A percentile compares a stretch with the other conserved stretches of the same genome.
Evolutionary conservation across 495 filamentous ascomycete species (phyloP).

Genomic region (Thermothielavioides terrestris): DNA sequence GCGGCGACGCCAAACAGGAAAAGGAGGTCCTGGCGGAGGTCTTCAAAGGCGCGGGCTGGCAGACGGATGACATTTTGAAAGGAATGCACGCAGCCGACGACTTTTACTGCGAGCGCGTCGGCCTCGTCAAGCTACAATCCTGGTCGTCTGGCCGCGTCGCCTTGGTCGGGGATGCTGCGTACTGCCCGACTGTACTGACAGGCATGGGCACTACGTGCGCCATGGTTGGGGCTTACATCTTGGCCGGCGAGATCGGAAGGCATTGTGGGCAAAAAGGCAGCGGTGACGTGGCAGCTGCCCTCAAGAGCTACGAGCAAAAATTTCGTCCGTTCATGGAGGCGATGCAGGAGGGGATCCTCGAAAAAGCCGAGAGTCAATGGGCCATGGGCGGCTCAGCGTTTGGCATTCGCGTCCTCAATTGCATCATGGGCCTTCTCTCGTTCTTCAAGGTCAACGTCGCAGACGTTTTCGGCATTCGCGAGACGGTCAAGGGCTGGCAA

Average conservation of each 20-base stretch:
- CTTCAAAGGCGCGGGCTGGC: slow-evolving; percentile 24
- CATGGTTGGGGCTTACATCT: slow-evolving; percentile 42
- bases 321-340: neutral
- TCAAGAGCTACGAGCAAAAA: neutral
- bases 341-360: neutral
- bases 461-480: neutral
- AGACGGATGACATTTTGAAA: neutral
- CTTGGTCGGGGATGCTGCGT: slow-evolving; percentile 48
- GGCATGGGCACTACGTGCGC: slow-evolving; percentile 41
- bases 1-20: slow-evolving; percentile 14
- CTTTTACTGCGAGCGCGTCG: slow-evolving; percentile 40
- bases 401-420: neutral
- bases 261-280: slow-evolving; percentile 3
- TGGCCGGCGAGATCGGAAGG: slow-evolving; percentile 44
- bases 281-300: neutral
- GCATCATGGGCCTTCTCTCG: neutral
- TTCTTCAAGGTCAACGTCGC: neutral
- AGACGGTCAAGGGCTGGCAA: neutral
- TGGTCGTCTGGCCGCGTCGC: slow-evolving; percentile 42
- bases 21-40: slow-evolving; percentile 31
- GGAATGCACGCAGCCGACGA: slow-evolving; percentile 24
- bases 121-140: slow-evolving; percentile 30
- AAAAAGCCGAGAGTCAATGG: neutral
- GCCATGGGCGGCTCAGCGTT: neutral
- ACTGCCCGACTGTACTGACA: slow-evolving; percentile 35